phyloP scores from a whole-genome alignment of 495 filamentous ascomycete species.

The Xylaria flabelliformis region DNA sequence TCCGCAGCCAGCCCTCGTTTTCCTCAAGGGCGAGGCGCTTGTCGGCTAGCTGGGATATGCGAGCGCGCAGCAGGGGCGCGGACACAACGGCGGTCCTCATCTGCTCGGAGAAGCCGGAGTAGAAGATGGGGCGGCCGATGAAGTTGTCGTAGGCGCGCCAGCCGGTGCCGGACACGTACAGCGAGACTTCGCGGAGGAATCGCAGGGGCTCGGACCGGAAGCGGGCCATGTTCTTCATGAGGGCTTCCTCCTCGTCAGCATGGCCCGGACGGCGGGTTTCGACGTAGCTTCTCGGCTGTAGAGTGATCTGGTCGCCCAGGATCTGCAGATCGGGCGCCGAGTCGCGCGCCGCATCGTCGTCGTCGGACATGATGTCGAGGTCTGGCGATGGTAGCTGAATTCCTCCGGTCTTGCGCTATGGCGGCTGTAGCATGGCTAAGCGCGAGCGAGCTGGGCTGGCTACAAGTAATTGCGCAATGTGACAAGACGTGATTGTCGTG shows the following conservation, averaged over 20 bases:
- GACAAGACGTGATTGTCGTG: background rate
- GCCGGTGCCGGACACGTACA: conserved; percentile 87
- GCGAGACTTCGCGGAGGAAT: conserved; percentile 89
- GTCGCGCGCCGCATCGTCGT: conserved; percentile 46
- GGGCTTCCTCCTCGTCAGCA: conserved; percentile 64
- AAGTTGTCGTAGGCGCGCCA: conserved; percentile 93
- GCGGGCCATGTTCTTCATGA: conserved; percentile 82
- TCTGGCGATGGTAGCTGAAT: background rate
- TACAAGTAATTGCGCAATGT: background rate
- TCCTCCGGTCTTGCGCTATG: conserved; percentile 16
- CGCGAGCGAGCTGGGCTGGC: background rate
- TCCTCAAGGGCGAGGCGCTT: conserved; percentile 75
- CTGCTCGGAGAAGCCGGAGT: conserved; percentile 86
- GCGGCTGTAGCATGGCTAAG: conserved; percentile 21
- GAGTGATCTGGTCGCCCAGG: conserved; percentile 75
- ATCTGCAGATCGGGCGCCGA: conserved; percentile 85
- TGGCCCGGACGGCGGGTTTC: conserved; percentile 50
- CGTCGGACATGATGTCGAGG: conserved; percentile 42
- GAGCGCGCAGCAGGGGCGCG: conserved; percentile 74
- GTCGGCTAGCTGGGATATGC: conserved; percentile 78
- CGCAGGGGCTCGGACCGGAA: conserved; percentile 67
- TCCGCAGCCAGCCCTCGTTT: conserved; percentile 70
- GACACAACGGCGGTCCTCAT: conserved; percentile 80
- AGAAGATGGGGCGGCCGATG: conserved; percentile 92
- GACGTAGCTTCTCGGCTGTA: conserved; percentile 79